Base-by-base conservation (phyloP, 257 asterid genomes). In the Verbena officinalis region DNA sequence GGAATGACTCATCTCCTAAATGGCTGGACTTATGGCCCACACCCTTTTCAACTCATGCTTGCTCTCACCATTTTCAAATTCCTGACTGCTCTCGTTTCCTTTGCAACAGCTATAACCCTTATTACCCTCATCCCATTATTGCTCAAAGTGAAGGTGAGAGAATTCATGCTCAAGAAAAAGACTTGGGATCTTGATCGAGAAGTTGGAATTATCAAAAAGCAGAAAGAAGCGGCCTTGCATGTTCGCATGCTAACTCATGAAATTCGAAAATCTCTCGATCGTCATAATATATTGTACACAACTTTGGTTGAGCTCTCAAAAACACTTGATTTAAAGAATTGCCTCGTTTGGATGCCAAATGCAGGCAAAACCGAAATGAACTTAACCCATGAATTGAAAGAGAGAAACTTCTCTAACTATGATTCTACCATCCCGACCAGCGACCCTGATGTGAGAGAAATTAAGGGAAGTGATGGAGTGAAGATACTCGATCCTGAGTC, bases 321-420 rank as follows among this genome's bases (percentile, higher is more conserved):
- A 73, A 77, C 94, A 7, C 52, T 94, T 50, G 85, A 79, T 55
- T 75, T 94, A 79, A 82, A 81, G 78, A 94, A 83, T 50, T 94
- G 97, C 59, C 96, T 86, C 45, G 79, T 94, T 53, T 94, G 99
- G 99, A 94, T 90, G 99, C 95, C 96, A 44, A 83, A 90, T 55
- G 78, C 69, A 43, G 84, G 72, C 44, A 78, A 67, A 71, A 90
- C 90, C 0, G 96, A 84, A 67, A 81, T 94, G 90, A 83, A 70
- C 72, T 73, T 94, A 39, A 84, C 88, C 58, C 97, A 88, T 62
- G 89, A 88, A 49, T 54, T 79, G 64, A 79, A 64, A 57, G 89
- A 74, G 24, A 77, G 83, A 65, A 73, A 64, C 62, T 74, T 78
- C 44, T 64, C 85, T 0, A 81, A 52, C 55, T n/a, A n/a, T n/a